Conservation (phyloP, 805 yeast genomes). For the Myxozyma geophila region DNA sequence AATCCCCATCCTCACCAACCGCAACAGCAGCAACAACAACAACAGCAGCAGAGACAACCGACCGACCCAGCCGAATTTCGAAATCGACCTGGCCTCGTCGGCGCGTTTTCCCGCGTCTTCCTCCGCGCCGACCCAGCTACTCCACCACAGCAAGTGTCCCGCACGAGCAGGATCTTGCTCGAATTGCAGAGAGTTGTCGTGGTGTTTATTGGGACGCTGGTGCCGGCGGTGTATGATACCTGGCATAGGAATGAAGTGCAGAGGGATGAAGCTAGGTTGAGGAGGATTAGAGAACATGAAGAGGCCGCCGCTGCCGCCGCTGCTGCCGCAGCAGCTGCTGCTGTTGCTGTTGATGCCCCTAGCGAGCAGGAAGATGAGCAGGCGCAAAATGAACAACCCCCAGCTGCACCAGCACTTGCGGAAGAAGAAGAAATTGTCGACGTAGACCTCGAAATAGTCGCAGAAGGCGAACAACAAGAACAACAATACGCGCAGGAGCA, state of each 20-base stretch:
- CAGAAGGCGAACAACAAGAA: too few relatives aligned
- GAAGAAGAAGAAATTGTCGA: too few relatives aligned
- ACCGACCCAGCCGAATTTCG: neutral
- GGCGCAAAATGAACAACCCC: neutral
- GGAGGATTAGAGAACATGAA: constrained; percentile 15
- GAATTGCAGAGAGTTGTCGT: constrained; percentile 29
- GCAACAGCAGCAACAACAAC: constrained; percentile 6
- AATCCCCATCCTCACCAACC: neutral
- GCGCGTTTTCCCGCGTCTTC: constrained; percentile 1
- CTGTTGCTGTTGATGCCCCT: constrained; percentile 7
- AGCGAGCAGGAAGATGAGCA: constrained; percentile 3
- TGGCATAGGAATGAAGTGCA: constrained; percentile 34
- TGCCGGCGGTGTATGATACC: constrained; percentile 38
- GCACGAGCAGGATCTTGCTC: constrained; percentile 3
- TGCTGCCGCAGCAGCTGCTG: constrained; percentile 8
- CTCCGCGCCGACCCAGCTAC: constrained; percentile 1
- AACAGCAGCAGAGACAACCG: constrained; percentile 5
- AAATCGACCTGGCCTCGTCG: constrained; percentile 6
- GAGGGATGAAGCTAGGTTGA: constrained; percentile 12
- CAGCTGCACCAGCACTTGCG: neutral
- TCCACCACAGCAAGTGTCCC: neutral
- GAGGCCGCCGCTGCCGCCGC: constrained; percentile 14
- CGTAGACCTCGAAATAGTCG: too few relatives aligned
- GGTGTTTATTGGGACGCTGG: constrained; percentile 33
- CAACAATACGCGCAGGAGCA: too few relatives aligned